Evolutionary conservation across 2,329 filamentous ascomycete species (phyloP).

Genomic region (Helotiales sp.): DNA sequence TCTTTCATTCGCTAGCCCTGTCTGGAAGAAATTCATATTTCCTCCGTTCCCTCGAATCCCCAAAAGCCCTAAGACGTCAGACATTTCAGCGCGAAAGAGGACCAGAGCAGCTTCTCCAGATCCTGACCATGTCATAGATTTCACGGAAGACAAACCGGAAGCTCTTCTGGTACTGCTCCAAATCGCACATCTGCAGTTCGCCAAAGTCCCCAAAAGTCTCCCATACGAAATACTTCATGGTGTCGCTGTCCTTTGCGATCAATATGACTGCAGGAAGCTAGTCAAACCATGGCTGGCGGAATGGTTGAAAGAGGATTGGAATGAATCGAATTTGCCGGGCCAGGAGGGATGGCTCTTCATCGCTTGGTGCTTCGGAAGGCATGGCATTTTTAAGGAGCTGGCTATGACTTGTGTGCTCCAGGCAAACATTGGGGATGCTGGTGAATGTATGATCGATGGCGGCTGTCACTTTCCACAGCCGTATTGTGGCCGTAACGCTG

Average conservation of each 20-base stretch:
- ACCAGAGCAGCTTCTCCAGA: neutral
- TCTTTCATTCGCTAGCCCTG: neutral
- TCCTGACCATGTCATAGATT: neutral
- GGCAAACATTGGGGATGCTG: neutral
- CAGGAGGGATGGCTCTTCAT: neutral
- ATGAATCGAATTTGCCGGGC: neutral
- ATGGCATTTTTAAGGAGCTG: neutral
- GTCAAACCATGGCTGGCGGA: neutral
- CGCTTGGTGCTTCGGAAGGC: neutral
- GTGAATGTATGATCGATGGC: neutral
- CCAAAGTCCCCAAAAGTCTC: neutral
- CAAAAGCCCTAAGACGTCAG: neutral
- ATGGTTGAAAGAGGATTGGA: neutral
- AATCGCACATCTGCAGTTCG: neutral
- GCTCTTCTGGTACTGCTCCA: neutral
- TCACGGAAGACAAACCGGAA: neutral
- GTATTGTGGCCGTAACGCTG: no score
- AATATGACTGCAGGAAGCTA: neutral
- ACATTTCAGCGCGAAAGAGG: neutral
- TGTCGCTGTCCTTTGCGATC: neutral
- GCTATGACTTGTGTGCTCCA: neutral
- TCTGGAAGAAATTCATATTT: neutral
- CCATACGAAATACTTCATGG: neutral
- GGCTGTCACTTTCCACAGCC: neutral
- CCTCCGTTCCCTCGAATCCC: neutral